Base-by-base conservation (phyloP, 257 asterid species). In the Cynanchum wilfordii region DNA sequence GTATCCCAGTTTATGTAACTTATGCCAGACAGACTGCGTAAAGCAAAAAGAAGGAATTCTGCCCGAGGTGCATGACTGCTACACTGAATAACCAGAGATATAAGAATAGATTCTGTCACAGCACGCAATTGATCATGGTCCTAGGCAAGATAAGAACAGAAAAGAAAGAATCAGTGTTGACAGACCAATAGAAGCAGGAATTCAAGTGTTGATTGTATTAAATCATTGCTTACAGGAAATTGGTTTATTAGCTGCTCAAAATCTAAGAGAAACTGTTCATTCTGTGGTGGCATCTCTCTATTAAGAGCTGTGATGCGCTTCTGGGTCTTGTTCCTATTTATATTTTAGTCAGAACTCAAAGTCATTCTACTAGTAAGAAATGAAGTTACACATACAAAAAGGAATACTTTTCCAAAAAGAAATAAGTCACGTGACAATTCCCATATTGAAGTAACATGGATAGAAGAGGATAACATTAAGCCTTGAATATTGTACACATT, bases 11-110 rank as follows among this genome's bases (percentile, higher is more conserved):
- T 86, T 85, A 91, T 87, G 84, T 69, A 87, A 51, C 87, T 90
- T 76, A 89, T 86, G 74, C 80, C 81, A 79, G 88, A 91, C 82
- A 94, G 83, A 80, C 89, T 82, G 72, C 88, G 91, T 74, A 94
- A 69, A 68, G 97, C 97, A 80, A 90, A 94, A 78, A 88, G 97
- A 81, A 94, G 84, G 80, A 94, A 94, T 79, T 91, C 93, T 69
- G 99, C 98, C 80, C 95, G 83, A 20, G 98, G 99, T 68, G 95
- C 92, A 81, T 94, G 98, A 81, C 84, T 84, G 79, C 94, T 90
- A 79, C 96, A 94, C 79, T 90, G 92, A 79, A 88, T 82, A 79
- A 91, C 95, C 79, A 91, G 86, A 71, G 93, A 85, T 79, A 90
- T 87, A 59, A 94, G 83, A 77, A 84, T 87, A 73, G 96, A 87